Conservation (phyloP, 129 eudicot species). For the Arctium lappa region DNA sequence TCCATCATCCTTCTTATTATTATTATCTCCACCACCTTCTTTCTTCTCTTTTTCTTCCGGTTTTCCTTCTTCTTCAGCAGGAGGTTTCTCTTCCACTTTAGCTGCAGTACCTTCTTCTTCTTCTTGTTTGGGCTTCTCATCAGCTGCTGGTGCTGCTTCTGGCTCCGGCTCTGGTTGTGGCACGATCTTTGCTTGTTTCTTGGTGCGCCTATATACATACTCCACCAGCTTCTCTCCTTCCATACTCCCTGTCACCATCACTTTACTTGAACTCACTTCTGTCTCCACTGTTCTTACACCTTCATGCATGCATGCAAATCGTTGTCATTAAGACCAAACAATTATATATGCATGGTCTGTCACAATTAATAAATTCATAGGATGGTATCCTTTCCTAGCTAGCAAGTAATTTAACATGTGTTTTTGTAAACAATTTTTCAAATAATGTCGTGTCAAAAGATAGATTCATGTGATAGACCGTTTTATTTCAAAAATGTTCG, state of each 20-base stretch:
- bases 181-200: slow-evolving; percentile 77
- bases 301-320: slow-evolving; percentile 26
- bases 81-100: slow-evolving; percentile 31
- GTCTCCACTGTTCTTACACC: slow-evolving; percentile 93
- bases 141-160: slow-evolving; percentile 13
- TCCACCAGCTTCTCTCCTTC: slow-evolving; percentile 78
- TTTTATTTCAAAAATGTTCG: too few relatives aligned
- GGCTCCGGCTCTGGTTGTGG: slow-evolving; percentile 84
- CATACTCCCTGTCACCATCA: slow-evolving; percentile 88
- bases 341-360: too few relatives aligned
- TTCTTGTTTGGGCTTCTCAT: slow-evolving; percentile 49
- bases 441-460: background rate
- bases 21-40: slow-evolving; percentile 19
- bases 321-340: too few relatives aligned
- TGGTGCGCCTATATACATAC: slow-evolving; percentile 80
- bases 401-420: too few relatives aligned
- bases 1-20: slow-evolving; percentile 13
- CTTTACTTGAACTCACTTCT: slow-evolving; percentile 75
- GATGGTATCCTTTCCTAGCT: too few relatives aligned
- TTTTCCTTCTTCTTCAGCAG: slow-evolving; percentile 27
- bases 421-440: too few relatives aligned
- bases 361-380: too few relatives aligned
- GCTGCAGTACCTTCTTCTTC: slow-evolving; percentile 9
- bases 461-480: too few relatives aligned
- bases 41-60: slow-evolving; percentile 27